phyloP scores from a whole-genome alignment of 352 stramenopile genomes.

The Phytophthora aleatoria region DNA sequence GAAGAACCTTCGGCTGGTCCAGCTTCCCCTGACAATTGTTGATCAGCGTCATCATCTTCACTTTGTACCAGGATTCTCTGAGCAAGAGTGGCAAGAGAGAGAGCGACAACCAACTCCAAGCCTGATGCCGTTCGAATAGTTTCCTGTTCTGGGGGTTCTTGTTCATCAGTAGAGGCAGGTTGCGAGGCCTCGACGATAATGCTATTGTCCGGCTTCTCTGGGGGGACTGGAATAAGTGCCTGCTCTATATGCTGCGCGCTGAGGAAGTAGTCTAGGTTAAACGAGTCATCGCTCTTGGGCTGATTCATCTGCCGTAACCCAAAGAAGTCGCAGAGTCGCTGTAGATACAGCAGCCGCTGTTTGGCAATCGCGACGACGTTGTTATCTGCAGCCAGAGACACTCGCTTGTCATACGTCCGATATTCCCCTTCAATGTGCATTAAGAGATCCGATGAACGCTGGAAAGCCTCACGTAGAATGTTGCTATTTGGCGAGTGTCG shows the following conservation, averaged over 20 bases:
- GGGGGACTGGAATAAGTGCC: constrained; percentile 18
- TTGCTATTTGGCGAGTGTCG: constrained; percentile 75
- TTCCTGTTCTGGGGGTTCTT: constrained; percentile 15
- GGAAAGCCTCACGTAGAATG: constrained; percentile 66
- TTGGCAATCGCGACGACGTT: constrained; percentile 55
- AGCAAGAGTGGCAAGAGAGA: constrained; percentile 32
- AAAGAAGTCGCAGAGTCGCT: constrained; percentile 56
- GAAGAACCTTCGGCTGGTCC: background rate
- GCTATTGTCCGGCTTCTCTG: background rate
- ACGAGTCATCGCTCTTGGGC: constrained; percentile 9
- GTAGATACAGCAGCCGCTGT: constrained; percentile 53
- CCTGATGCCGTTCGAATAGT: constrained; percentile 25
- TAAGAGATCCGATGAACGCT: constrained; percentile 53
- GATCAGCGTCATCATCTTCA: constrained; percentile 17
- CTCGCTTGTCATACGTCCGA: constrained; percentile 64
- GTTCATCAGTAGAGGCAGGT: background rate
- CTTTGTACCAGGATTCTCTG: constrained; percentile 38
- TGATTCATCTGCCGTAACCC: constrained; percentile 29
- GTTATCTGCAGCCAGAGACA: constrained; percentile 48
- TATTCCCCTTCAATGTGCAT: constrained; percentile 79
- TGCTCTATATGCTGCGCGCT: constrained; percentile 58
- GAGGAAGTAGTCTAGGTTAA: constrained; percentile 59
- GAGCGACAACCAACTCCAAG: constrained; percentile 30
- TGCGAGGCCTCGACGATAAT: background rate
- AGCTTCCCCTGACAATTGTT: background rate